Conservation (phyloP, 2,329 filamentous ascomycete genomes). For the Karstenula rhodostoma region DNA sequence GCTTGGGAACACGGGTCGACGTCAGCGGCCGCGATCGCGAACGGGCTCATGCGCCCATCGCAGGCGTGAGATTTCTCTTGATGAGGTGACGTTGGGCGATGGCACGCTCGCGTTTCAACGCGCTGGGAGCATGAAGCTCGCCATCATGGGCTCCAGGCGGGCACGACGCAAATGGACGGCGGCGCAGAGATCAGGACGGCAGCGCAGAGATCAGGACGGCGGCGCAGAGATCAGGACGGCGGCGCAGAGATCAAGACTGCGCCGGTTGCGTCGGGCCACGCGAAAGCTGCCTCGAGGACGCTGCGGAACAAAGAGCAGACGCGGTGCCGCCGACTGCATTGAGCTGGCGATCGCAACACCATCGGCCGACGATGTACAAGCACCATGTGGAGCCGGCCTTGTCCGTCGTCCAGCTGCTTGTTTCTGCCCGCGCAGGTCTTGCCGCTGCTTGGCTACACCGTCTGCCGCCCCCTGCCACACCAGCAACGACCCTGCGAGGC, state of each 20-base stretch:
- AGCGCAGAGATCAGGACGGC: too few relatives aligned
- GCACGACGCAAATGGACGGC: not conserved
- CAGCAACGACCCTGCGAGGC: not conserved
- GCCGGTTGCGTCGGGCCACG: not conserved
- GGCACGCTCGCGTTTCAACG: not conserved
- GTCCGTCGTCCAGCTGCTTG: slow-evolving; percentile 9
- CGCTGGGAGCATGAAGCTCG: not conserved
- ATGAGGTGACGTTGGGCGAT: not conserved
- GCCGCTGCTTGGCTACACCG: not conserved
- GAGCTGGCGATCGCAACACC: slow-evolving; percentile 1
- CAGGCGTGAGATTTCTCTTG: not conserved
- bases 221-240: not conserved
- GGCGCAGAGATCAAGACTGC: too few relatives aligned
- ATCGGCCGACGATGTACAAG: not conserved
- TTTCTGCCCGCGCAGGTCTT: not conserved
- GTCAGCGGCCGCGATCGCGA: slow-evolving; percentile 21
- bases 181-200: not conserved
- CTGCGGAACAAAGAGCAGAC: not conserved
- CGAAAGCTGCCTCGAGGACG: not conserved
- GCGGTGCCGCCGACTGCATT: not conserved
- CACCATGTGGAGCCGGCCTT: slow-evolving; percentile 1
- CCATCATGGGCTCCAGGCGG: not conserved
- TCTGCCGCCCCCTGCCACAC: not conserved
- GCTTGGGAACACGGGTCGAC: slow-evolving; percentile 27
- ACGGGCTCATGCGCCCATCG: not conserved